A percentile compares a stretch with the other conserved stretches of the same genome.
Evolutionary conservation across 164 flowering plant genomes (phyloP).

Genomic region (Magnolia sinica): DNA sequence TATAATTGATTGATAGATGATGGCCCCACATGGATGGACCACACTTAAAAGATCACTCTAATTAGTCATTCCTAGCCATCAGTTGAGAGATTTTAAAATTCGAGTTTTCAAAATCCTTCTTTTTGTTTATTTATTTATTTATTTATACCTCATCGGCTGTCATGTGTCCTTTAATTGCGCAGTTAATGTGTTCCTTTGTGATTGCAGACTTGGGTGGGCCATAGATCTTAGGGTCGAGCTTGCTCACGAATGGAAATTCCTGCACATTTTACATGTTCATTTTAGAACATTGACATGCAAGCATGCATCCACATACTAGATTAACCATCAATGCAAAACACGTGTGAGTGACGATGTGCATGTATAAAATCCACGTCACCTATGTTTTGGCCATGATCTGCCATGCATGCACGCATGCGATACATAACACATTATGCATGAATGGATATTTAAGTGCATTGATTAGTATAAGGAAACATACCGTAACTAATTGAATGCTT

Average conservation of each 20-base stretch:
- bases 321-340: too few relatives aligned
- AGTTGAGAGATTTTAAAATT: too few relatives aligned
- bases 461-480: slow-evolving; percentile 12
- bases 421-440: too few relatives aligned
- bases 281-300: not conserved
- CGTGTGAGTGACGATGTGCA: too few relatives aligned
- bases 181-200: slow-evolving; percentile 31
- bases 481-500: slow-evolving; percentile 40
- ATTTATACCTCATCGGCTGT: slow-evolving; percentile 33
- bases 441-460: too few relatives aligned
- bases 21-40: not conserved
- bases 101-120: too few relatives aligned
- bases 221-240: slow-evolving; percentile 37
- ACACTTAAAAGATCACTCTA: too few relatives aligned
- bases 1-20: not conserved
- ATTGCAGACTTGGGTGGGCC: slow-evolving; percentile 38
- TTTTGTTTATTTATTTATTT: not conserved
- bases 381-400: too few relatives aligned
- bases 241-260: slow-evolving; percentile 46
- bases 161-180: slow-evolving; percentile 27
- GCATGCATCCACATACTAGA: too few relatives aligned
- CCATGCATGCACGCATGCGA: too few relatives aligned
- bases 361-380: too few relatives aligned
- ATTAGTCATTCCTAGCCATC: too few relatives aligned
- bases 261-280: slow-evolving; percentile 5